phyloP scores from a whole-genome alignment of 805 yeast species.

The Wickerhamomyces pijperi region DNA sequence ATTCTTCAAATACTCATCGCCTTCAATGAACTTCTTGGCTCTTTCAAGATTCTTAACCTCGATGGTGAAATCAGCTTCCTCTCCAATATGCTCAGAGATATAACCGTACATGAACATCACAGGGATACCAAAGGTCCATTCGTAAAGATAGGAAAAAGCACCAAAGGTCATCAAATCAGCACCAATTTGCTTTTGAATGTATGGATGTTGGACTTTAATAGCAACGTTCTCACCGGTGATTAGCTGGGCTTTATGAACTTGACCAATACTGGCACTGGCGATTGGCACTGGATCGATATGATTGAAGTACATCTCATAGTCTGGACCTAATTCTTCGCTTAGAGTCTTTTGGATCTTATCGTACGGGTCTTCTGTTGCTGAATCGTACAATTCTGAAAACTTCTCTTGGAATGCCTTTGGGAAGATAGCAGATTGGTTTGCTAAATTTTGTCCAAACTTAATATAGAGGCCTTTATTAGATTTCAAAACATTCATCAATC shows the following conservation, averaged over 20 bases:
- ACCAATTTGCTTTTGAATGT: conserved; percentile 46
- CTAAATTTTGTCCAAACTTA: conserved; percentile 71
- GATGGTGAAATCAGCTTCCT: conserved; percentile 50
- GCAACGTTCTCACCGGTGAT: conserved; percentile 44
- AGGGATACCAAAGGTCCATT: conserved; percentile 53
- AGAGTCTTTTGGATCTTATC: conserved; percentile 28
- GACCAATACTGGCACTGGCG: conserved; percentile 27
- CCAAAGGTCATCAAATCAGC: conserved; percentile 54
- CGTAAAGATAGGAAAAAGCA: conserved; percentile 39
- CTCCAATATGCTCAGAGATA: conserved; percentile 41
- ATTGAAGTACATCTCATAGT: conserved; percentile 30
- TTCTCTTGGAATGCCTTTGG: conserved; percentile 53
- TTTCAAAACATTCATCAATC: conserved; percentile 32
- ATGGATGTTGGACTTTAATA: conserved; percentile 54
- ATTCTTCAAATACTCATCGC: conserved; percentile 29
- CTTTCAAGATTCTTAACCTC: conserved; percentile 44
- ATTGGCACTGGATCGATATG: too few relatives aligned
- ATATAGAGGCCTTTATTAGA: conserved; percentile 54
- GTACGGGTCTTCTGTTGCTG: conserved; percentile 56
- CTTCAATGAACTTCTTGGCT: conserved; percentile 25
- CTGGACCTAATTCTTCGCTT: conserved; percentile 27
- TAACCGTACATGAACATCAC: conserved; percentile 43
- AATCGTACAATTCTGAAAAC: conserved; percentile 50
- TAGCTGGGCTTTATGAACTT: conserved; percentile 47
- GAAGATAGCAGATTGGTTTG: conserved; percentile 59